Evolutionary conservation across 148 eudicot species (phyloP).

Genomic region (Polygonum maritimum): DNA sequence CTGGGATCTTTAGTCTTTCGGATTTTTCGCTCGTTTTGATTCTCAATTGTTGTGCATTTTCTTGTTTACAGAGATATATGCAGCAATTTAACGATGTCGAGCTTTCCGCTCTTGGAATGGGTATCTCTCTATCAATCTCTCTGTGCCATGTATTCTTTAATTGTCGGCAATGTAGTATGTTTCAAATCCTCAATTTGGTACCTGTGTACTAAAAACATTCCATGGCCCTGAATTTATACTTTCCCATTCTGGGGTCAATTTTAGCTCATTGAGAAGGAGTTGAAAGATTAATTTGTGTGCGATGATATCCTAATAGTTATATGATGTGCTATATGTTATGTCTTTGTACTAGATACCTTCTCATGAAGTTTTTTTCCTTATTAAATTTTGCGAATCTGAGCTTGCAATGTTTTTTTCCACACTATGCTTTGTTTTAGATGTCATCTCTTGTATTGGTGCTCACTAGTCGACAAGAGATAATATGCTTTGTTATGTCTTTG

Average conservation of each 20-base stretch:
- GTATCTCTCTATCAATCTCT: constrained; percentile 16
- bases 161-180: neutral
- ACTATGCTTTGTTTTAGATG: too few relatives aligned
- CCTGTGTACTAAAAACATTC: neutral
- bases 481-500: too few relatives aligned
- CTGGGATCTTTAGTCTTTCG: neutral
- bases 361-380: too few relatives aligned
- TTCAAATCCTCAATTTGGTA: too few relatives aligned
- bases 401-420: neutral
- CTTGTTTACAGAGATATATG: constrained; percentile 44
- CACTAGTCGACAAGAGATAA: neutral
- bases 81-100: constrained; percentile 56
- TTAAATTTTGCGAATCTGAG: too few relatives aligned
- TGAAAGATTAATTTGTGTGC: neutral
- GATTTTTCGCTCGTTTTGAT: neutral
- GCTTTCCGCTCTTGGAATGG: constrained; percentile 70
- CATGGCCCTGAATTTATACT: neutral
- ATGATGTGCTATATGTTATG: too few relatives aligned
- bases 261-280: neutral
- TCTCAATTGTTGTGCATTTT: neutral
- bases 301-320: too few relatives aligned
- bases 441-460: neutral
- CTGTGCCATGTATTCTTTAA: neutral
- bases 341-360: too few relatives aligned
- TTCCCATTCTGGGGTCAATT: neutral